Evolutionary conservation across 2,329 filamentous ascomycete genomes (phyloP).

Genomic region (Sporothrix humicola): DNA sequence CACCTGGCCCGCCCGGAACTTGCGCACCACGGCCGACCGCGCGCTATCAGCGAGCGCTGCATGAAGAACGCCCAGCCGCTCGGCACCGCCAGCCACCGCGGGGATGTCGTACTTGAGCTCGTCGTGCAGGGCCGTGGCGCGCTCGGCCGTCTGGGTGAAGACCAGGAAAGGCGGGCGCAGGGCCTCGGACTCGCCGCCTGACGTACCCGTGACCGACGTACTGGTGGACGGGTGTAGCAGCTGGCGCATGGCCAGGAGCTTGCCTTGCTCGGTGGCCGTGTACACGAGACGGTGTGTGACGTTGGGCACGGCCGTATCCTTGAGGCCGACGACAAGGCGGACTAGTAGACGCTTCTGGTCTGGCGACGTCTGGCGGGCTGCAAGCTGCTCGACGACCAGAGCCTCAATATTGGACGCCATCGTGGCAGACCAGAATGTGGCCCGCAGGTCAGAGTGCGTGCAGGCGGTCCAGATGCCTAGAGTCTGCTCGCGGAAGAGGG

Average conservation of each 20-base stretch:
- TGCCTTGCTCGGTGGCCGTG: conserved; percentile 90
- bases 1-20: conserved; percentile 88
- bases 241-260: conserved; percentile 88
- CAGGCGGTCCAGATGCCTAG: conserved; percentile 83
- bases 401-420: conserved; percentile 93
- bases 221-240: conserved; percentile 75
- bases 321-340: conserved; percentile 91
- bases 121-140: conserved; percentile 83
- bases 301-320: conserved; percentile 93
- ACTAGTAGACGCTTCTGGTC: conserved; percentile 61
- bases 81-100: conserved; percentile 79
- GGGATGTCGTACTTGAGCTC: conserved; percentile 96
- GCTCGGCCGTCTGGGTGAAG: conserved; percentile 94
- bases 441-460: conserved; percentile 68
- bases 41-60: conserved; percentile 78
- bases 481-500: conserved; percentile 88
- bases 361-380: conserved; percentile 36
- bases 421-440: conserved; percentile 93
- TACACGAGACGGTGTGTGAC: conserved; percentile 89
- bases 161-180: conserved; percentile 89
- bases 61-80: conserved; percentile 87
- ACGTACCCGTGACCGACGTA: conserved; percentile 44
- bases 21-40: conserved; percentile 81
- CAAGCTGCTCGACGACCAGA: conserved; percentile 72
- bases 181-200: conserved; percentile 43